Percentiles rank a stretch among this genome's conserved stretches.
Conservation (phyloP, 345 rosid genomes). For the Linum lewisii region DNA sequence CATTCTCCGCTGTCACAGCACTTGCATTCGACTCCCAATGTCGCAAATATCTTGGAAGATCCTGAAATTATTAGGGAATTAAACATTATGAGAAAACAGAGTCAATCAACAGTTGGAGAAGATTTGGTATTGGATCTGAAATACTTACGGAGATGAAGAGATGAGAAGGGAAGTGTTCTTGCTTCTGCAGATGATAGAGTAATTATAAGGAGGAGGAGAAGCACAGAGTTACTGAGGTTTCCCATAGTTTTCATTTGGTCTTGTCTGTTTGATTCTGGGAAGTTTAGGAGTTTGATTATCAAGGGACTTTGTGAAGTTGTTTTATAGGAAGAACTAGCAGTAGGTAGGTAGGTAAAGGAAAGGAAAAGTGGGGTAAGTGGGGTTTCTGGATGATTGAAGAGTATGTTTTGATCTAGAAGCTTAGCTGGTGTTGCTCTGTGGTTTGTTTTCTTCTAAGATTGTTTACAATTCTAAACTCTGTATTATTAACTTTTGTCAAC, state of each 20-base stretch:
- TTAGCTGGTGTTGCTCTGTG: slow-evolving; percentile 18
- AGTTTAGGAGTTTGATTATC: not conserved
- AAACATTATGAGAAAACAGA: not conserved
- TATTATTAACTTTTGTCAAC: no score
- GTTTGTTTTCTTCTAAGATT: no score
- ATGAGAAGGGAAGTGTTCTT: slow-evolving; percentile 25
- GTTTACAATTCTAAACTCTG: slow-evolving; percentile 3
- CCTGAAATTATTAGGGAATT: slow-evolving; percentile 13
- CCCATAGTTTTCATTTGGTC: slow-evolving; percentile 14
- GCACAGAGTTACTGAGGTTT: slow-evolving; percentile 14
- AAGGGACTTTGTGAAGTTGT: not conserved
- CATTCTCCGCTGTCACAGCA: slow-evolving; percentile 45
- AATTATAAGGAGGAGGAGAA: slow-evolving; percentile 20
- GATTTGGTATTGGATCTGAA: not conserved
- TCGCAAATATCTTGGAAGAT: slow-evolving; percentile 27
- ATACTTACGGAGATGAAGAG: slow-evolving; percentile 21
- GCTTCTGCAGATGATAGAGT: slow-evolving; percentile 19
- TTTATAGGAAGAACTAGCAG: not conserved
- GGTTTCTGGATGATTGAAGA: no score
- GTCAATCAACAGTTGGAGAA: not conserved
- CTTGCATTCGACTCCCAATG: slow-evolving; percentile 52
- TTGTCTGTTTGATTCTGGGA: no score
- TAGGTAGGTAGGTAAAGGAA: not conserved
- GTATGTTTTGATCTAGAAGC: slow-evolving; percentile 13
- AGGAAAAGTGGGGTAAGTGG: not conserved